Evolutionary conservation across 2,329 filamentous ascomycete genomes (phyloP), one percentile per base, ranked within the genome.

Genomic region (Delphinella strobiligena): DNA sequence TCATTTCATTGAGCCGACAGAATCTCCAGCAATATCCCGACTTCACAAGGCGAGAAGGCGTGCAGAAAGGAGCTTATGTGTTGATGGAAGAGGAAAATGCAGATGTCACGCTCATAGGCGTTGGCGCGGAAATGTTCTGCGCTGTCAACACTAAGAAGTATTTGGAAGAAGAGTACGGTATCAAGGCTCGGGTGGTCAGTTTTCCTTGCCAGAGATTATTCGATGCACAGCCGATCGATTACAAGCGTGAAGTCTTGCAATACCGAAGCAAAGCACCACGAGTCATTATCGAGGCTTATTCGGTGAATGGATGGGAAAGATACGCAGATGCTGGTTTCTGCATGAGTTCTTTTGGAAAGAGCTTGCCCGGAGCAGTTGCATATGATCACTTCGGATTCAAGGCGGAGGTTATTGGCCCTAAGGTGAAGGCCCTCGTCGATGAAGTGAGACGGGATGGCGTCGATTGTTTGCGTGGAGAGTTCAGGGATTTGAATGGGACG

Each of bases 271-370:
- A 47, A 12, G 50, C 45, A 11, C 52, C 51, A 5, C 38, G 50
- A 3, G 69, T 80, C 12, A 69, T 77, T 4, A 71, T 80, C 32
- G 76, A 80, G 54, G 70, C 74, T 1, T 78, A 74, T 50, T 64
- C 68, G 1, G 61, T 66, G 1, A 69, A 71, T 43, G 71, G 72
- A 1, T 78, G 74, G 73, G 74, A 77, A 56, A 54, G 73, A 15
- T 78, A 76, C 48, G 73, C 72, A 0, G 68, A 75, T 51, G 74
- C 72, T 1, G 71, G 67, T 1, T 63, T 63, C 43, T 69, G 62
- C 35, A 69, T 77, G 64, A 61, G 62, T 33, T 58, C 60, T 0
- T 78, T 76, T 46, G 73, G 72, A 0, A 70, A 77, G 49, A 70
- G 64, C 12, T 51, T 77, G 33, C 72, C 73, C 0, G 68, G 71